phyloP scores from a whole-genome alignment of 2,329 filamentous ascomycete genomes.

The Phialocephala sp. region DNA sequence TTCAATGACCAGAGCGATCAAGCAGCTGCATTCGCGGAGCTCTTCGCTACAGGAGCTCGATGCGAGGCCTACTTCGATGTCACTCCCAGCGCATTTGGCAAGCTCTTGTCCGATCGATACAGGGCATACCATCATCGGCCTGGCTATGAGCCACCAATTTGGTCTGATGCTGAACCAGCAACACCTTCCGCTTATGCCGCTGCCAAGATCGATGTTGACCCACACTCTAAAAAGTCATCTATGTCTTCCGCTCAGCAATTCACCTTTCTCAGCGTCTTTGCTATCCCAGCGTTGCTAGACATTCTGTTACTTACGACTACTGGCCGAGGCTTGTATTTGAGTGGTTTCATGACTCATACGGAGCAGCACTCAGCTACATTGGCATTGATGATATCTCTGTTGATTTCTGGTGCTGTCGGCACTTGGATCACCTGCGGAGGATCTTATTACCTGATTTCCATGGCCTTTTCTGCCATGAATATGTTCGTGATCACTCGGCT shows the following conservation, averaged over 20 bases:
- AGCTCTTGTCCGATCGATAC: constrained; percentile 42
- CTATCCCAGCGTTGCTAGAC: constrained; percentile 41
- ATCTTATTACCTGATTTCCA: constrained; percentile 29
- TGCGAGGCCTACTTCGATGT: constrained; percentile 68
- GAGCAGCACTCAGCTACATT: constrained; percentile 26
- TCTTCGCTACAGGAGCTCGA: constrained; percentile 66
- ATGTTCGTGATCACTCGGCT: constrained; percentile 28
- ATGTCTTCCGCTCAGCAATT: constrained; percentile 45
- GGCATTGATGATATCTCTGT: constrained; percentile 28
- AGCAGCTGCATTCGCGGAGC: constrained; percentile 66
- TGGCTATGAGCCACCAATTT: constrained; percentile 54
- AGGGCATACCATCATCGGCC: constrained; percentile 51
- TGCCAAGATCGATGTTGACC: constrained; percentile 57
- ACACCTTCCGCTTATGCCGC: constrained; percentile 57
- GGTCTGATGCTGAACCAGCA: constrained; percentile 54
- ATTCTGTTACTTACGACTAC: constrained; percentile 28
- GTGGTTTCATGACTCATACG: constrained; percentile 19
- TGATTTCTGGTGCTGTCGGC: constrained; percentile 29
- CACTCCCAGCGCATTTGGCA: constrained; percentile 53
- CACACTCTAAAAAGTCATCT: constrained; percentile 49
- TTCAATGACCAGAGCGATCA: constrained; percentile 67
- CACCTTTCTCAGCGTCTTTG: constrained; percentile 62
- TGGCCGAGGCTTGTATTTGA: constrained; percentile 28
- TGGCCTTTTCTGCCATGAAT: constrained; percentile 32
- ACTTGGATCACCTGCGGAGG: constrained; percentile 32